Conservation (phyloP, 2,329 filamentous ascomycete species). For the Pseudocercospora fijiensis region DNA sequence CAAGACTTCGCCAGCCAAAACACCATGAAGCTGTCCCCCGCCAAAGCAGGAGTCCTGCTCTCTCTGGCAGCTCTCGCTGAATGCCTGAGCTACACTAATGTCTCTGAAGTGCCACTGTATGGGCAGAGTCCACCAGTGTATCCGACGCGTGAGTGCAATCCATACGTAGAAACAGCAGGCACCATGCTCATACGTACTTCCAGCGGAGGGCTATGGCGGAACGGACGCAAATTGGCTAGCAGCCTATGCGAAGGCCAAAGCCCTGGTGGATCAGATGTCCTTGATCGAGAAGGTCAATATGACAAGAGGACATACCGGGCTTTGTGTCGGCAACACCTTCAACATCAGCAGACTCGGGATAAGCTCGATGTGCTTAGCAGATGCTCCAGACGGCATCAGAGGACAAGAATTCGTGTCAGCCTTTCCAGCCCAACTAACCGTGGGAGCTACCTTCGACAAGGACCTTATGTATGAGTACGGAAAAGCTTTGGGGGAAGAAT, state of each 20-base stretch:
- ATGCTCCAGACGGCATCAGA: slow-evolving; percentile 58
- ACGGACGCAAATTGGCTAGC: slow-evolving; percentile 30
- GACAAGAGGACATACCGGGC: slow-evolving; percentile 35
- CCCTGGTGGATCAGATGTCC: slow-evolving; percentile 38
- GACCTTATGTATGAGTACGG: slow-evolving; percentile 55
- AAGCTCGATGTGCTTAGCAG: slow-evolving; percentile 49
- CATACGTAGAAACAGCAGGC: background rate
- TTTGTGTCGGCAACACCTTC: slow-evolving; percentile 73
- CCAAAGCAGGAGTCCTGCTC: slow-evolving; percentile 22
- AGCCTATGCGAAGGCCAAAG: slow-evolving; percentile 36
- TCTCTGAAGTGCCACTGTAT: slow-evolving; percentile 23
- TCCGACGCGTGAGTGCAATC: slow-evolving; percentile 31
- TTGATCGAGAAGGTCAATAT: slow-evolving; percentile 40
- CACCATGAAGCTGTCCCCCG: slow-evolving; percentile 20
- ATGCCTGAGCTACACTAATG: slow-evolving; percentile 23
- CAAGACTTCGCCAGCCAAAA: background rate
- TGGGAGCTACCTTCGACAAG: slow-evolving; percentile 53
- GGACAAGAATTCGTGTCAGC: slow-evolving; percentile 73
- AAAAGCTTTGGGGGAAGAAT: slow-evolving; percentile 51
- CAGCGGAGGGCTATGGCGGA: slow-evolving; percentile 30
- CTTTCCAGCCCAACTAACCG: slow-evolving; percentile 73
- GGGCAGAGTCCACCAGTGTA: slow-evolving; percentile 32
- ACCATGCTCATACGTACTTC: background rate
- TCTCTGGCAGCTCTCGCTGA: slow-evolving; percentile 13
- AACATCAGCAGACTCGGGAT: slow-evolving; percentile 69